Evolutionary conservation across 306 rosid genomes (phyloP).

Genomic region (Cucumis hystrix): DNA sequence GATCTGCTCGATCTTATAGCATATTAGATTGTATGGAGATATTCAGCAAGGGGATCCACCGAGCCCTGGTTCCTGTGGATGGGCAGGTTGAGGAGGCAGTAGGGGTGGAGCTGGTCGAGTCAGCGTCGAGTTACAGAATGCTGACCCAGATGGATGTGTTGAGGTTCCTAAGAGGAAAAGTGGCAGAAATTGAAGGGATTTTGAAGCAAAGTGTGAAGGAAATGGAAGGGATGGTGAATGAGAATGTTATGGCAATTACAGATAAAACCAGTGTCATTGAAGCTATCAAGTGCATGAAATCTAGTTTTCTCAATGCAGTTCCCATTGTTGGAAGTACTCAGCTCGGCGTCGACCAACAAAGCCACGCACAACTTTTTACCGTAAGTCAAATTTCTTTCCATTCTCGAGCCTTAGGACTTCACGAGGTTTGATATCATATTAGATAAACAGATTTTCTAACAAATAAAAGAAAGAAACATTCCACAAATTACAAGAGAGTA

Average conservation of each 20-base stretch:
- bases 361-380: slow-evolving; percentile 46
- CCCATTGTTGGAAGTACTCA: slow-evolving; percentile 47
- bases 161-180: slow-evolving; percentile 31
- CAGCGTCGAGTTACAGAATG: slow-evolving; percentile 58
- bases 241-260: slow-evolving; percentile 50
- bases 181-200: slow-evolving; percentile 12
- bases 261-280: slow-evolving; percentile 47
- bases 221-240: slow-evolving; percentile 39
- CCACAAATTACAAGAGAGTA: too few relatives aligned
- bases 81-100: slow-evolving; percentile 26
- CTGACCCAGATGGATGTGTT: slow-evolving; percentile 77
- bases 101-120: slow-evolving; percentile 63
- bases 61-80: slow-evolving; percentile 61
- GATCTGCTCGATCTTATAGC: slow-evolving; percentile 9
- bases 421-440: too few relatives aligned
- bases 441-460: too few relatives aligned
- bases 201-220: slow-evolving; percentile 24
- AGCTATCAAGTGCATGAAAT: slow-evolving; percentile 56
- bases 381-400: slow-evolving; percentile 13
- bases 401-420: too few relatives aligned
- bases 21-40: slow-evolving; percentile 83
- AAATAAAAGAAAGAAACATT: too few relatives aligned
- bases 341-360: slow-evolving; percentile 24
- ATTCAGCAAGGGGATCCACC: slow-evolving; percentile 86
- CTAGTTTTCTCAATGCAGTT: slow-evolving; percentile 56